A percentile compares a stretch with the other conserved stretches of the same genome.
Evolutionary conservation across 2,329 filamentous ascomycete genomes (phyloP).

Genomic region (Knufia petricola): DNA sequence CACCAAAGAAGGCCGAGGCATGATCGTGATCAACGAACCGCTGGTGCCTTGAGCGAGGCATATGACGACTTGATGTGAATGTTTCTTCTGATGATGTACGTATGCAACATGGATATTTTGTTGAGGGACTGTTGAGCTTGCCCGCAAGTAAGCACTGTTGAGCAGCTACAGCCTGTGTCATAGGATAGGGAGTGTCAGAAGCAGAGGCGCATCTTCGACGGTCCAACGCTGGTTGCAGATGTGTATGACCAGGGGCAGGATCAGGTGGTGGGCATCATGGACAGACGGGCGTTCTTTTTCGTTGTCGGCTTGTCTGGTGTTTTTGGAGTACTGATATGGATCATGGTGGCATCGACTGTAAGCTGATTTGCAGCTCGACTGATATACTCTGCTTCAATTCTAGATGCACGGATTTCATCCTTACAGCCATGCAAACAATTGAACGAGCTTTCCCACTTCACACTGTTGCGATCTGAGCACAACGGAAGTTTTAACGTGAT

Average conservation of each 20-base stretch:
- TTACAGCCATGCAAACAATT: background rate
- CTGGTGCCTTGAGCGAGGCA: background rate
- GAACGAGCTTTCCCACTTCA: conserved; percentile 1
- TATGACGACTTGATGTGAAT: conserved; percentile 9
- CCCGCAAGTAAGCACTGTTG: background rate
- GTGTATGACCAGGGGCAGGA: background rate
- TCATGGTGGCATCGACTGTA: background rate
- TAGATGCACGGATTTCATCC: background rate
- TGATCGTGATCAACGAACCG: conserved; percentile 16
- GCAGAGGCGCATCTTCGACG: background rate
- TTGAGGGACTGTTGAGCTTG: background rate
- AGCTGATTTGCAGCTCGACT: background rate
- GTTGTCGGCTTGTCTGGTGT: background rate
- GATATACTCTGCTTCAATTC: background rate
- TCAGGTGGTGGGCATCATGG: background rate
- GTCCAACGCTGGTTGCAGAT: background rate
- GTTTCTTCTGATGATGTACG: conserved; percentile 3
- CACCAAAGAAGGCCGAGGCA: conserved; percentile 33
- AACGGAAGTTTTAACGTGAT: too few species aligned
- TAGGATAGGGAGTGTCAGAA: background rate
- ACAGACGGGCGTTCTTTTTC: background rate
- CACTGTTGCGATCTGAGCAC: background rate
- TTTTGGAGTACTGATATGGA: background rate
- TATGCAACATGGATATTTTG: conserved; percentile 6
- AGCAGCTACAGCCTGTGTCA: background rate